Base-by-base conservation (phyloP, 257 asterid species). In the Penstemon barbatus region DNA sequence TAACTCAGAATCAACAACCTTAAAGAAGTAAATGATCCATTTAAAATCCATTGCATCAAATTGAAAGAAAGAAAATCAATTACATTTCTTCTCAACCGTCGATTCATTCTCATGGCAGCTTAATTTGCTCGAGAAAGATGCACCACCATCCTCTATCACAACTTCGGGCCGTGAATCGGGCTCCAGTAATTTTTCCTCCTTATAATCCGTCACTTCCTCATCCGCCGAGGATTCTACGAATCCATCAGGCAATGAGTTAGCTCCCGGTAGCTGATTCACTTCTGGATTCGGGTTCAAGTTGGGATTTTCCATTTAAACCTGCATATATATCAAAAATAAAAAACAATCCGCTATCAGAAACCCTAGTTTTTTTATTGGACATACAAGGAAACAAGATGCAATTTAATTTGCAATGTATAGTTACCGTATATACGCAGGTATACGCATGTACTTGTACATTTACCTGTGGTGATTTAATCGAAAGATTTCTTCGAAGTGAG, bases 201-300 rank as follows among this genome's bases (percentile, higher is more conserved):
- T 86, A 71, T 86, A 87, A 75, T 87, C 96, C 61, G 75, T 33
- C 73, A 44, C 63, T 9, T 80, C 80, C 55, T 76, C 78, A 71
- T 77, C 75, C 74, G 71, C 69, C 49, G 91, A 82, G 53, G 89
- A 84, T 66, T 85, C 97, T 33, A 93, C 99, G 54, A 94, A 94
- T 11, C 99, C 99, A 70, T 94, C 99, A 0, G 99, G 97, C 72
- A 94, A 77, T 5, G 99, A 82, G 79, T 79, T 96, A 19, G 83
- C 96, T 73, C 84, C 96, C 7, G 99, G 99, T 18, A 94, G 96
- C 90, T 80, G 91, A 76, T 83, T 84, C 74, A 50, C 88, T 50
- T 75, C 89, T 13, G 86, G 76, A 71, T 70, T 80, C 38, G 71
- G 71, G 66, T 55, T 54, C 51, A 52, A 40, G 64, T 71, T 81